Evolutionary conservation across 2,329 filamentous ascomycete genomes (phyloP).

Genomic region (Cordyceps pruinosa): DNA sequence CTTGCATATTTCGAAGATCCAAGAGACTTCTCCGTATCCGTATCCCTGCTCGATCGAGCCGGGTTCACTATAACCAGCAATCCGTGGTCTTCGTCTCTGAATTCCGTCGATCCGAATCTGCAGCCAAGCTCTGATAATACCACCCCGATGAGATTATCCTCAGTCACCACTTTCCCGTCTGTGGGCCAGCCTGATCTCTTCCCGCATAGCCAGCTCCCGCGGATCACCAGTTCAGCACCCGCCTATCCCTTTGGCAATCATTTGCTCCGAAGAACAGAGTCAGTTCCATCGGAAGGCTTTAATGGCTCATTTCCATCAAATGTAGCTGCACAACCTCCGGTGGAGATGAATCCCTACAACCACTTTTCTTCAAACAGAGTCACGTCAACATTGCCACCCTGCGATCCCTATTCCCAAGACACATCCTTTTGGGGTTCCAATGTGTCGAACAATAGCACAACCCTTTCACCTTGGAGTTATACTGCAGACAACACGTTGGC

Average conservation of each 20-base stretch:
- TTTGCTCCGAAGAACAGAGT: neutral
- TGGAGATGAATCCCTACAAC: constrained; percentile 5
- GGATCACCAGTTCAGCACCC: neutral
- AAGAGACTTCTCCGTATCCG: constrained; percentile 27
- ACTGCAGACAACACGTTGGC: neutral
- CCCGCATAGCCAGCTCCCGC: neutral
- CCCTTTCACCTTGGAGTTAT: neutral
- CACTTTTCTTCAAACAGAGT: neutral
- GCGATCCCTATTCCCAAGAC: neutral
- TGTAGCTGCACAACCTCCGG: neutral
- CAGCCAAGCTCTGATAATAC: neutral
- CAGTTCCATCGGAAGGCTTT: neutral
- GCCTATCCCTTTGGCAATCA: neutral
- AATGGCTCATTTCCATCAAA: neutral
- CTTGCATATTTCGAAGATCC: constrained; percentile 23
- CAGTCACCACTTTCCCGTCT: neutral
- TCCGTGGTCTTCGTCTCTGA: neutral
- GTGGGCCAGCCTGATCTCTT: neutral
- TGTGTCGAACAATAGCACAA: neutral
- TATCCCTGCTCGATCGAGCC: constrained; percentile 26
- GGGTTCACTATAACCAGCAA: constrained; percentile 21
- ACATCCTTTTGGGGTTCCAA: neutral
- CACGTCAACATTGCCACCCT: neutral
- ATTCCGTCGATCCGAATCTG: neutral
- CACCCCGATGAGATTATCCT: neutral